These are phyloP conservation scores for Scutellaria minor DNA, from an alignment of 257 asterid genomes.

Conservation along the genomic window DNA sequence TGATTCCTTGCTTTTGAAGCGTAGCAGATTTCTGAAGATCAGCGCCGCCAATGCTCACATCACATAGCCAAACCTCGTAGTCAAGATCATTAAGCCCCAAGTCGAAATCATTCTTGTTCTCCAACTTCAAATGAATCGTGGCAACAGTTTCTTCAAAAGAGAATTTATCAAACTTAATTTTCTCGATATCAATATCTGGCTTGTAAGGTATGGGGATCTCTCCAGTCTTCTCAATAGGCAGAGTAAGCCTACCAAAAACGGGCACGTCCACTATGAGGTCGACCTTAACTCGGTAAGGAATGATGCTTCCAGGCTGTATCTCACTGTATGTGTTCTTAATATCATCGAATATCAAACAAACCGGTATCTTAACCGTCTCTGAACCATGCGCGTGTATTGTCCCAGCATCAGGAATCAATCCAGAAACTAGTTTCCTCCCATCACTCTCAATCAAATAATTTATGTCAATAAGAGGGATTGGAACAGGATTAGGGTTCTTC, in stretches of 20 bases:
- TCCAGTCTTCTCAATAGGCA: slow-evolving; percentile 86
- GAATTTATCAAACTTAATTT: slow-evolving; percentile 68
- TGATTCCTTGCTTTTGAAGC: slow-evolving; percentile 66
- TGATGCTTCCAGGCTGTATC: slow-evolving; percentile 76
- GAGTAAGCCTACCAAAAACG: slow-evolving; percentile 77
- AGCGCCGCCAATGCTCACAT: slow-evolving; percentile 74
- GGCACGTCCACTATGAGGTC: slow-evolving; percentile 93
- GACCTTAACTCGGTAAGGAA: slow-evolving; percentile 79
- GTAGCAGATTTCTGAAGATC: slow-evolving; percentile 64
- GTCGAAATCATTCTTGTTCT: slow-evolving; percentile 90
- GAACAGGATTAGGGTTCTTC: slow-evolving; percentile 81
- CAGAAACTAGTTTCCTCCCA: slow-evolving; percentile 82
- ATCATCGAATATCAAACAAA: slow-evolving; percentile 69
- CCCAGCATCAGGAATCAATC: slow-evolving; percentile 94
- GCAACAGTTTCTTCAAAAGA: slow-evolving; percentile 90
- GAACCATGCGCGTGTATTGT: slow-evolving; percentile 88
- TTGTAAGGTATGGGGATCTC: slow-evolving; percentile 89
- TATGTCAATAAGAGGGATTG: slow-evolving; percentile 92
- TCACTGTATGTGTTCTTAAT: slow-evolving; percentile 77
- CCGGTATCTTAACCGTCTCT: slow-evolving; percentile 80
- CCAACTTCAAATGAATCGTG: slow-evolving; percentile 78
- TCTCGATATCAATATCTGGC: slow-evolving; percentile 81
- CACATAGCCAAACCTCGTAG: slow-evolving; percentile 88
- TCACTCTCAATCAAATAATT: slow-evolving; percentile 87
- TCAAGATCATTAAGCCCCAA: slow-evolving; percentile 78